These are phyloP conservation scores for Rhodotorula sp. DNA, from an alignment of 1,284 basidiomycete genomes.

Conservation along the genomic window DNA sequence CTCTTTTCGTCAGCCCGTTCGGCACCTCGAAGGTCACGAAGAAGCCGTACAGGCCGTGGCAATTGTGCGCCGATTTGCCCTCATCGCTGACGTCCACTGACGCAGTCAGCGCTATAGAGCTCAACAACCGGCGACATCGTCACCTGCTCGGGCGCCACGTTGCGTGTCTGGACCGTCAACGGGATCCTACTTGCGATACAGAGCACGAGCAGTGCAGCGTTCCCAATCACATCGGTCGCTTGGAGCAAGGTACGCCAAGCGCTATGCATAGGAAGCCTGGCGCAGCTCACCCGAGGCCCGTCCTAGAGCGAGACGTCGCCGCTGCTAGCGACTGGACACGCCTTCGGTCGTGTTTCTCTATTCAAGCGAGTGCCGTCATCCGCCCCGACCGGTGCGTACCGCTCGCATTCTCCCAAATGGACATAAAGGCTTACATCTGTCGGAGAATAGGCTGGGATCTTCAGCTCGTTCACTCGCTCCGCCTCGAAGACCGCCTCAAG, in stretches of 20 bases:
- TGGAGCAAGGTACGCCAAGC: constrained; percentile 8
- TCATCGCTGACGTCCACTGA: not conserved
- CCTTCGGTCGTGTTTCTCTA: constrained; percentile 8
- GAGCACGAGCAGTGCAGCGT: constrained; percentile 5
- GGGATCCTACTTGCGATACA: constrained; percentile 49
- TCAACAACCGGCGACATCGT: constrained; percentile 66
- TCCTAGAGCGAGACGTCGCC: constrained; percentile 16
- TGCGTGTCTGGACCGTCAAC: constrained; percentile 80
- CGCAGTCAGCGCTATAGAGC: constrained; percentile 52
- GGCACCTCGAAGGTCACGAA: constrained; percentile 53
- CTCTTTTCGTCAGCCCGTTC: not conserved
- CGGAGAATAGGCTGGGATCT: constrained; percentile 9
- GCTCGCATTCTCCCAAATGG: not conserved
- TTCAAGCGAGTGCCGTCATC: constrained; percentile 2
- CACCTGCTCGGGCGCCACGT: constrained; percentile 67
- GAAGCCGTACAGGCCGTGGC: constrained; percentile 68
- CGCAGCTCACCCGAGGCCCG: no score
- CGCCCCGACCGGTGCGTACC: not conserved
- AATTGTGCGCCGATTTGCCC: constrained; percentile 67
- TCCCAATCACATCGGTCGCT: constrained; percentile 17
- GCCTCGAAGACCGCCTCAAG: constrained; percentile 15
- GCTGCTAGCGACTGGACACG: constrained; percentile 21
- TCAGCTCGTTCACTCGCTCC: constrained; percentile 6
- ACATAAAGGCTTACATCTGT: not conserved
- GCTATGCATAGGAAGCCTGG: no score